Base-by-base conservation (phyloP, 108 stramenopile species). In the Mayamaea pseudoterrestris region DNA sequence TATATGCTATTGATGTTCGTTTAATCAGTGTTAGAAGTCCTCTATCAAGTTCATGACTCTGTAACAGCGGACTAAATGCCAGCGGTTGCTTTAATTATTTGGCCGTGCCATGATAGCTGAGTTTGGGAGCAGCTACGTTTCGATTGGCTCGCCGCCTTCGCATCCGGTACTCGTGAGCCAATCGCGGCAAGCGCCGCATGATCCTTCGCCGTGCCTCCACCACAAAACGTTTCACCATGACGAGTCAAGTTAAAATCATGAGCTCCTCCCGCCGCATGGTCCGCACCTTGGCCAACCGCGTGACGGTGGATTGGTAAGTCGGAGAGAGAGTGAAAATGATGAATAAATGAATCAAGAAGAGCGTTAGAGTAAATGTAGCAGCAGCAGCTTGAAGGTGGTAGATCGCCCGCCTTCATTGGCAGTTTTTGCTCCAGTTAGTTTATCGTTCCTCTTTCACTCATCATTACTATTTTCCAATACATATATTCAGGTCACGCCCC, bases 401-500 rank as follows among this genome's bases (percentile, higher is more conserved):
- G 14, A 8, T 14, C 11, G 4, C 39, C 18, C 48, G 18, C 27
- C 5, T 27, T 40, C 7, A 40, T 18, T 21, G 21, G 14, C 12
- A 18, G 13, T 6, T 18, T 39, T 52, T 17, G 36, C 24, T 52
- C 6, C 16, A 16, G 2, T 3, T 23, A 20, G 36, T 17, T 44
- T 21, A 14, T 30, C 12, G 3, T 8, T 43, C 28, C 13, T 28
- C 2, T 20, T n/a, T 36, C 36, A 28, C 14, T 7, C 31, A 24
- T 9, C 31, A 21, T 3, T 20, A 14, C 5, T 14, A 29, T 34
- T 35, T 27, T 40, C 27, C 12, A 25, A 18, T 43, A 1, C 30
- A 31, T 41, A 13, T 22, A 30, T 0, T 40, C 63, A 90, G 87
- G 87, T 77, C 72, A 5, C 65, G 71, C 44, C 66, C 72, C 40